Base-by-base conservation (phyloP, 768 basidiomycete genomes). In the Leucocoprinus sp. region DNA sequence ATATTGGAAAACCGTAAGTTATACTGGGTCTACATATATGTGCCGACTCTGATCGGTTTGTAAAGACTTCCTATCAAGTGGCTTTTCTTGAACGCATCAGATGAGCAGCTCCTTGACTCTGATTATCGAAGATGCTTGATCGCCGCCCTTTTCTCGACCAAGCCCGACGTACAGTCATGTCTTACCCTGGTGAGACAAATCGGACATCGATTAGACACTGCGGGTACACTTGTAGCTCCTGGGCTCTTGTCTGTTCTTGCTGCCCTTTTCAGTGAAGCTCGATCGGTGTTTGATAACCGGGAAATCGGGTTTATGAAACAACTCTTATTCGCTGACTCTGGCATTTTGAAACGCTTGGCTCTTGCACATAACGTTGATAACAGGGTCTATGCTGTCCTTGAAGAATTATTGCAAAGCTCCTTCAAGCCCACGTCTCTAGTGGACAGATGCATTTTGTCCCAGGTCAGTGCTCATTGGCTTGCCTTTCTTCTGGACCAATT, bases 381-480 rank as follows among this genome's bases (percentile, higher is more conserved):
- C 71, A 46, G 23, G 38, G 41, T 36, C 23, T 34, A 8, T 48
- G 12, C 47, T 81, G 80, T 61, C 0, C 52, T 82, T 8, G 51
- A 52, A 15, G 46, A 50, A 1, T 57, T 84, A n/a, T 57, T 82
- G 14, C 45, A 55, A 0, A 52, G 58, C 5, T 54, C 59, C 8
- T 63, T 82, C 1, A 57, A 74, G 38, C 58, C 66, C 24, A 48
- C 50, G 0, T 62, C 60, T 7, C 38, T 31, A 2, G 53, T 43
- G 11, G 77, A 82, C 54, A 62, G 64, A 49, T 50, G 53, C 3
- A 31, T 78, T 0, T 55, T 74, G 14, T 57, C 68, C 8, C 60
- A 63, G 4, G 66, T 75, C 15, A 64, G 67, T 37, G 51, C 52
- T 2, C 58, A 71, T 52, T 84, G 81, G 80, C 48, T 62, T 29